These are phyloP conservation scores for Houttuynia cordata DNA, from an alignment of 164 flowering plant species.

Conservation along the genomic window DNA sequence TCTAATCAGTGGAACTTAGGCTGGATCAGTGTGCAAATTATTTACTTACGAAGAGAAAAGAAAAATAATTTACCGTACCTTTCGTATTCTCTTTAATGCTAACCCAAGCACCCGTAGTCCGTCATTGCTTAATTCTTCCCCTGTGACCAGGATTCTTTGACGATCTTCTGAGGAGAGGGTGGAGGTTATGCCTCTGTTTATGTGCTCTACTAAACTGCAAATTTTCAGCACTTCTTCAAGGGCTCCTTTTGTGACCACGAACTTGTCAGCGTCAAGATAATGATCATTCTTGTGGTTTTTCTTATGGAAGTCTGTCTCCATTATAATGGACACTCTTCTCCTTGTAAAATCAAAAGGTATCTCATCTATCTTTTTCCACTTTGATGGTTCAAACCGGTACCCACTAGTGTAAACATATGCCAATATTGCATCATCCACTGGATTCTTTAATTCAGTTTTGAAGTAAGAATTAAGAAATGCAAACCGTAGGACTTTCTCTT, in stretches of 20 bases:
- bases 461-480: conserved; percentile 72
- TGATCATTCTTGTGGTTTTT: not conserved
- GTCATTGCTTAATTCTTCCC: conserved; percentile 43
- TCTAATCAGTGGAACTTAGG: not conserved
- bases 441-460: conserved; percentile 59
- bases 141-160: conserved; percentile 33
- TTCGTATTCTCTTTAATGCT: conserved; percentile 29
- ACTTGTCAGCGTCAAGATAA: conserved; percentile 5
- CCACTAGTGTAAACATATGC: conserved; percentile 57
- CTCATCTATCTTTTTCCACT: conserved; percentile 62
- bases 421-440: conserved; percentile 67
- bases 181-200: conserved; percentile 21
- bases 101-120: conserved; percentile 54
- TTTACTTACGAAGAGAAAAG: not conserved
- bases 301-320: conserved; percentile 26
- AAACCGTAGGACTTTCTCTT: conserved; percentile 44
- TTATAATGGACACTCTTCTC: conserved; percentile 49
- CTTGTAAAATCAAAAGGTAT: conserved; percentile 64
- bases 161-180: conserved; percentile 30
- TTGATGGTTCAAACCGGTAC: conserved; percentile 53
- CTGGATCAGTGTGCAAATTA: not conserved
- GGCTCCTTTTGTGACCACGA: conserved; percentile 63
- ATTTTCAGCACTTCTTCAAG: conserved; percentile 52
- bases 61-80: not conserved
- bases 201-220: conserved; percentile 34